Evolutionary conservation across 2,329 filamentous ascomycete genomes (phyloP).

Genomic region (Trematosphaeria pertusa): DNA sequence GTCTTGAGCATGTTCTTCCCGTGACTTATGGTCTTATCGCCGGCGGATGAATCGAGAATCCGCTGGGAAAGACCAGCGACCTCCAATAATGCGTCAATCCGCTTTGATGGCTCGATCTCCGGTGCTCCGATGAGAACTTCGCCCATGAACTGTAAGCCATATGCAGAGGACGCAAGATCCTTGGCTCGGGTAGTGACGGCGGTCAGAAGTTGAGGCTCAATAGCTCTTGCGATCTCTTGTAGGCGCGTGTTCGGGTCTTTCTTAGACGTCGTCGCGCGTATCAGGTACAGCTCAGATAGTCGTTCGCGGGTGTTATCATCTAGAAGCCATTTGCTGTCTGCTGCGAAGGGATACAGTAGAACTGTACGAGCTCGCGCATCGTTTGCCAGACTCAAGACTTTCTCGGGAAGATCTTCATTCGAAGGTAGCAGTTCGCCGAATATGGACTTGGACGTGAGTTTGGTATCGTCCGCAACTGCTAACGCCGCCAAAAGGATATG

Average conservation of each 20-base stretch:
- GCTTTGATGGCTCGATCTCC: conserved; percentile 70
- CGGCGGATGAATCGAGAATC: conserved; percentile 38
- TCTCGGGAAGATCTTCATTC: conserved; percentile 62
- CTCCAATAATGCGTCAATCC: conserved; percentile 69
- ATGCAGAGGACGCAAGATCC: conserved; percentile 75
- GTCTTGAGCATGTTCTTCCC: conserved; percentile 89
- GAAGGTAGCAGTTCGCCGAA: conserved; percentile 79
- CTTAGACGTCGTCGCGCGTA: conserved; percentile 86
- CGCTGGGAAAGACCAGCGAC: conserved; percentile 56
- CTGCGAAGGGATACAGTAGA: conserved; percentile 81
- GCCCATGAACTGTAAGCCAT: conserved; percentile 85
- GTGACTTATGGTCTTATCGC: conserved; percentile 57
- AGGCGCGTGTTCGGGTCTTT: conserved; percentile 82
- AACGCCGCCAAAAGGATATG: conserved; percentile 83
- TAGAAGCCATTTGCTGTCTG: conserved; percentile 68
- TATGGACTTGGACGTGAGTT: conserved; percentile 82
- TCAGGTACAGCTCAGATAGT: conserved; percentile 77
- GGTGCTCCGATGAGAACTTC: conserved; percentile 80
- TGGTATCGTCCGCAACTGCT: conserved; percentile 94
- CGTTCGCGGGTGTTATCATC: conserved; percentile 69
- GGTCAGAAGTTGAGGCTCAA: conserved; percentile 77
- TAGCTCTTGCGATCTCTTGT: conserved; percentile 74
- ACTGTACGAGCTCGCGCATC: conserved; percentile 70
- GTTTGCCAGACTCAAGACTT: conserved; percentile 69
- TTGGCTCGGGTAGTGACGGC: conserved; percentile 73